phyloP scores from a whole-genome alignment of 306 rosid species.

The Cucurbita moschata region DNA sequence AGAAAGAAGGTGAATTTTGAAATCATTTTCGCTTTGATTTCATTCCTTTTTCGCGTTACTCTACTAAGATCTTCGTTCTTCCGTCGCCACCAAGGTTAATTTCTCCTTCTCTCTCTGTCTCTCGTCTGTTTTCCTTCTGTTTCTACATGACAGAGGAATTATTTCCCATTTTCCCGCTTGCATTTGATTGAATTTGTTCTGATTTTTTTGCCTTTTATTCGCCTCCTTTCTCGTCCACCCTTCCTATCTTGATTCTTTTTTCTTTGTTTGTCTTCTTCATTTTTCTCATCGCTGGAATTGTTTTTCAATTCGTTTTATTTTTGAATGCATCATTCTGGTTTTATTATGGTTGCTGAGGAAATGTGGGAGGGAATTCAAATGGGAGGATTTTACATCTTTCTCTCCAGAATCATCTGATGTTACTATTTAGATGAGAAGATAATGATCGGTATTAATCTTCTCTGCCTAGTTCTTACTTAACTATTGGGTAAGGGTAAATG shows the following conservation, averaged over 20 bases:
- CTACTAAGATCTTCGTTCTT: constrained; percentile 7
- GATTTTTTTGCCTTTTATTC: neutral
- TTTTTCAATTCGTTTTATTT: neutral
- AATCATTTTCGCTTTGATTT: neutral
- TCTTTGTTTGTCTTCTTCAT: neutral
- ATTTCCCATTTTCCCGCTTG: neutral
- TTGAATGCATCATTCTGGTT: neutral
- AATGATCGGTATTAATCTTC: neutral
- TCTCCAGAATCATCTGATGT: neutral
- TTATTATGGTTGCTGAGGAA: constrained; percentile 2
- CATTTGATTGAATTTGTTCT: neutral
- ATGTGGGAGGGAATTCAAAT: neutral
- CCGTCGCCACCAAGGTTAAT: constrained; percentile 1
- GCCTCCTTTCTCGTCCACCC: neutral
- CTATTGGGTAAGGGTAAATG: neutral
- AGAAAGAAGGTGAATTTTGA: neutral
- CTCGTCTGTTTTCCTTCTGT: neutral
- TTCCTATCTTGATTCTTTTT: neutral
- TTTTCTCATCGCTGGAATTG: neutral
- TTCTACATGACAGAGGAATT: neutral
- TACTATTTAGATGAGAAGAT: neutral
- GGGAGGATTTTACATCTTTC: neutral
- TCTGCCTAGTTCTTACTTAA: neutral
- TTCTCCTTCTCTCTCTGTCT: neutral
- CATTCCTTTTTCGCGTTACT: neutral